These are phyloP conservation scores for Piloderma croceum DNA, from an alignment of 768 basidiomycete genomes.

Conservation along the genomic window DNA sequence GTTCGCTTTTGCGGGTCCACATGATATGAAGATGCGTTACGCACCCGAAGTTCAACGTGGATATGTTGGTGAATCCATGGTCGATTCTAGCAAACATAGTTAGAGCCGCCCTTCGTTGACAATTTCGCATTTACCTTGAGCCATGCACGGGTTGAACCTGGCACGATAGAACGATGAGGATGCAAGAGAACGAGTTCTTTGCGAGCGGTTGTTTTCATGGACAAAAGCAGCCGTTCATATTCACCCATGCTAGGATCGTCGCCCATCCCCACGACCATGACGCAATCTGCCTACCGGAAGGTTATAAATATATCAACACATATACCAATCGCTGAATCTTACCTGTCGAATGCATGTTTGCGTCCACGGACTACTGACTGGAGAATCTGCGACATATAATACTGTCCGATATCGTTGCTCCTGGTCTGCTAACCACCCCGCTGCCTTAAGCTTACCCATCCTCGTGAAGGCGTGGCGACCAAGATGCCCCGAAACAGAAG, in stretches of 20 bases:
- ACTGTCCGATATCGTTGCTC: slow-evolving; percentile 92
- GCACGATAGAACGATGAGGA: slow-evolving; percentile 79
- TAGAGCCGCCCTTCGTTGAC: too few species aligned
- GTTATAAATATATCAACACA: too few species aligned
- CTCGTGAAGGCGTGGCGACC: slow-evolving; percentile 93
- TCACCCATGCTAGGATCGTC: slow-evolving; percentile 90
- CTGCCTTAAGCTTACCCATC: slow-evolving; percentile 95
- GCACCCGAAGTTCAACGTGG: slow-evolving; percentile 84
- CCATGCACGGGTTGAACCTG: slow-evolving; percentile 95
- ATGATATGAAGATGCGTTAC: too few species aligned
- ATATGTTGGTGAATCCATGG: slow-evolving; percentile 96
- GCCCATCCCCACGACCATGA: slow-evolving; percentile 91
- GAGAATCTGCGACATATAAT: slow-evolving; percentile 93
- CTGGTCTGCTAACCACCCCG: slow-evolving; percentile 88
- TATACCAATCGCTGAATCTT: slow-evolving; percentile 14
- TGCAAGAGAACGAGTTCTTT: slow-evolving; percentile 95
- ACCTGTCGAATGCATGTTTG: slow-evolving; percentile 96
- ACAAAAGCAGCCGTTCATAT: slow-evolving; percentile 87
- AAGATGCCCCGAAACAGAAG: slow-evolving; percentile 84
- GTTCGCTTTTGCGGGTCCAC: not conserved
- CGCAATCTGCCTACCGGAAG: slow-evolving; percentile 70
- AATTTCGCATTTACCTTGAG: slow-evolving; percentile 79
- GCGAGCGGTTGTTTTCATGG: slow-evolving; percentile 96
- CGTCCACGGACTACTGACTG: slow-evolving; percentile 94
- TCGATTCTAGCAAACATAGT: slow-evolving; percentile 56